Conservation (phyloP, 352 stramenopile genomes). For the Globisporangium solare region DNA sequence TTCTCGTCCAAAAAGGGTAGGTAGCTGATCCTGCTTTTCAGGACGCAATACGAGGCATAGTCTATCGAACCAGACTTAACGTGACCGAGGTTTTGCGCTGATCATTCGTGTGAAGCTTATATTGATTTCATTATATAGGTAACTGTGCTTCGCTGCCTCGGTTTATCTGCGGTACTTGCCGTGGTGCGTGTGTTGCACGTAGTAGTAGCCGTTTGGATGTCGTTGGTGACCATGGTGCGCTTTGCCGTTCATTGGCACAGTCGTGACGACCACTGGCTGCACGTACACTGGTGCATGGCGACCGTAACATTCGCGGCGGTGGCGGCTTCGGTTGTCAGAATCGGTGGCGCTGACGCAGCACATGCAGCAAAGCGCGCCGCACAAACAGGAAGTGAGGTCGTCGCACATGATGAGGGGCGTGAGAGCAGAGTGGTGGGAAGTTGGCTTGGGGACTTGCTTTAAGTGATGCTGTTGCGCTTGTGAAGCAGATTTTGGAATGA, state of each 20-base stretch:
- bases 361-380: slow-evolving; percentile 15
- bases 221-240: background rate
- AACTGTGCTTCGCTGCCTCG: no score
- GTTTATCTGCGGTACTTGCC: background rate
- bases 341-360: slow-evolving; percentile 6
- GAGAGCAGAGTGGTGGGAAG: background rate
- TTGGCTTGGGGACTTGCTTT: background rate
- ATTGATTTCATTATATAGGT: no score
- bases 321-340: slow-evolving; percentile 11
- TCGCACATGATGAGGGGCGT: slow-evolving; percentile 12
- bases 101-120: no score
- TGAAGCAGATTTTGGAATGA: background rate
- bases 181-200: slow-evolving; percentile 10
- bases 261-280: slow-evolving; percentile 26
- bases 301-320: background rate
- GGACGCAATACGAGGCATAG: no score
- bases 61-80: no score
- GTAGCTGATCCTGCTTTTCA: background rate
- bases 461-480: background rate
- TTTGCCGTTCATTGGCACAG: slow-evolving; percentile 1
- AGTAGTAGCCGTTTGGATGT: slow-evolving; percentile 13
- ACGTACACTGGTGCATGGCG: slow-evolving; percentile 25
- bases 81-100: no score
- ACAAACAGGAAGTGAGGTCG: slow-evolving; percentile 26
- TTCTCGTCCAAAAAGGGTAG: slow-evolving; percentile 3